Base-by-base conservation (phyloP, 495 filamentous ascomycete genomes). In the Penicillium paradoxum region DNA sequence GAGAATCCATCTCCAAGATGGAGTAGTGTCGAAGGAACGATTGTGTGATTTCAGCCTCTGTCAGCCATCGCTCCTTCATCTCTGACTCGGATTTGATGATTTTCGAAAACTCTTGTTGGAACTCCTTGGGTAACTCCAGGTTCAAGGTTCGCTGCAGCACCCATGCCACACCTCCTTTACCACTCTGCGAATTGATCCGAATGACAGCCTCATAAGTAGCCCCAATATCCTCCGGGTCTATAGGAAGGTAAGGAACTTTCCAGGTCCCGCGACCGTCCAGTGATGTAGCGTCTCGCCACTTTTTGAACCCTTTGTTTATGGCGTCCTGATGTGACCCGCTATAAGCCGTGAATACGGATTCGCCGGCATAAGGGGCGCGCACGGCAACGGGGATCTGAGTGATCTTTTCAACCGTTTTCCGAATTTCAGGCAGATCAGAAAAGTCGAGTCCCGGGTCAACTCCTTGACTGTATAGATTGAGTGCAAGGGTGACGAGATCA, bases 401-500 rank as follows among this genome's bases (percentile, higher is more conserved):
- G 70, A 82, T 84, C 51, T 81, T 77, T 69, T 95, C 91, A 9
- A 95, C 88, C 7, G 85, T 75, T 66, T 88, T 79, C 56, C 91
- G 89, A 56, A 95, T 82, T 24, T 70, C 74, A 53, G 81, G 83
- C 36, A 95, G 79, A 65, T 95, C 82, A 1, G 85, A 89, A 64
- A 95, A 92, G 71, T 95, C 86, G 56, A 95, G 80, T 1, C 82
- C 58, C 2, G 89, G 90, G 55, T 88, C 75, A 49, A 93, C 83
- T 29, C 90, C 90, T 67, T 95, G 90, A 0, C 86, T 93, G 63
- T 93, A 95, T 30, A 95, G 85, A 64, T 96, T 96, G 42, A 96
- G 71, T 15, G 85, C 90, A 25, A 95, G 75, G 4, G 89, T 95
- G 36, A 96, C 89, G n/a, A 96, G 77, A 64, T 95, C 90, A n/a